Evolutionary conservation across 2,329 filamentous ascomycete species (phyloP).

Genomic region (Paraconiothyrium brasiliense): DNA sequence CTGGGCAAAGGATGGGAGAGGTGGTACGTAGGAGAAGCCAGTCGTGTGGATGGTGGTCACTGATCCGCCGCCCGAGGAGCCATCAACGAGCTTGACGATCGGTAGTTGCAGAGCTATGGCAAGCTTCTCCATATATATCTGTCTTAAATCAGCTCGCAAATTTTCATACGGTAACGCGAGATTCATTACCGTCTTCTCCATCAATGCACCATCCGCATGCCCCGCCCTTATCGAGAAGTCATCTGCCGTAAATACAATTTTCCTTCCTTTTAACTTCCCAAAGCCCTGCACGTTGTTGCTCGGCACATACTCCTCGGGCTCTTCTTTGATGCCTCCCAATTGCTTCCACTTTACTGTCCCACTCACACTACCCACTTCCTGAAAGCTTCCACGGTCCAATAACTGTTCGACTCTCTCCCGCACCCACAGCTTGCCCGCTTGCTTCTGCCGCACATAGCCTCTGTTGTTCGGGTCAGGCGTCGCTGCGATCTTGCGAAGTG

Average conservation of each 20-base stretch:
- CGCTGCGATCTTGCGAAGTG: slow-evolving; percentile 62
- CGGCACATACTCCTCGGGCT: slow-evolving; percentile 63
- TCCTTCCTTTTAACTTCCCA: slow-evolving; percentile 62
- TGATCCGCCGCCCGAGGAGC: slow-evolving; percentile 69
- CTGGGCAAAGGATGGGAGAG: slow-evolving; percentile 62
- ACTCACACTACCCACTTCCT: slow-evolving; percentile 68
- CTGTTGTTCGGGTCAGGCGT: slow-evolving; percentile 64
- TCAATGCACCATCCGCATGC: slow-evolving; percentile 69
- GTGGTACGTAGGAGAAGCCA: slow-evolving; percentile 69
- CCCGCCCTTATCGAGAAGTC: slow-evolving; percentile 71
- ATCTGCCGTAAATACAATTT: slow-evolving; percentile 69
- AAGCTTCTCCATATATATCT: slow-evolving; percentile 69
- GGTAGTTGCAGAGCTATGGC: slow-evolving; percentile 66
- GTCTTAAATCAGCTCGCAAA: slow-evolving; percentile 23
- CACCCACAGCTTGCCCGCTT: slow-evolving; percentile 72
- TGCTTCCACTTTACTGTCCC: slow-evolving; percentile 68
- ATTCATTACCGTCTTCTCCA: slow-evolving; percentile 61
- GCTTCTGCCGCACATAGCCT: slow-evolving; percentile 70
- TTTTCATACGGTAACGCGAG: neutral
- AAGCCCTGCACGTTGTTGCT: slow-evolving; percentile 71
- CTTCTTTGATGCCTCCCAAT: slow-evolving; percentile 55
- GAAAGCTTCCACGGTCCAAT: slow-evolving; percentile 65
- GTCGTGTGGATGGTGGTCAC: slow-evolving; percentile 66
- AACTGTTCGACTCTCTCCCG: slow-evolving; percentile 67
- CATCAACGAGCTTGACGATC: slow-evolving; percentile 71